Base-by-base conservation (phyloP, 2,329 filamentous ascomycete genomes). In the Orbilia ellipsospora region DNA sequence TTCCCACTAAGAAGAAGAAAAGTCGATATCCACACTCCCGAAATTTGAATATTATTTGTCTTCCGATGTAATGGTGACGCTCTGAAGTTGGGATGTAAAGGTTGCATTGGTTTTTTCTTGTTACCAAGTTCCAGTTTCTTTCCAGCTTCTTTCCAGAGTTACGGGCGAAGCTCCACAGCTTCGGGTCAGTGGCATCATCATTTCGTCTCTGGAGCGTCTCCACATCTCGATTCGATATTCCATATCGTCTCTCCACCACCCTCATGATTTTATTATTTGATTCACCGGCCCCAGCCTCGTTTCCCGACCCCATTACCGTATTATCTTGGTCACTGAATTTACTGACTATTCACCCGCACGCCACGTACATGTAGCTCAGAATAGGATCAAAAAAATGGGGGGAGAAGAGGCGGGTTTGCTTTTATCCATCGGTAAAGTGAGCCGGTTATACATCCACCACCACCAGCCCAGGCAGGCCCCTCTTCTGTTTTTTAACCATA, bases 381-480 rank as follows among this genome's bases (percentile, higher is more conserved):
- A 36, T 36, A 7, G 57, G 42, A 23, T 48, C 57, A 42, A 26
- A 36, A 56, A 13, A n/a, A 56, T 28, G 50, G 48, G 55, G 54
- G 59, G 42, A 57, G 45, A 65, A 40, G 51, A 31, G 55, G 57
- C 59, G 50, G n/a, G 56, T 51, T 60, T 59, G 59, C 57, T 69
- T 73, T 69, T 69, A 75, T 69, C 72, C 72, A 36, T 36, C 63
- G 70, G 63, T 64, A 68, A 68, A 68, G 63, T 64, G 40, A 73
- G 59, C 64, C 72, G 72, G 72, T 54, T 75, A 69, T 75, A 69
- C 51, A 18, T 69, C 64, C 69, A 64, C 72, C 69, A 64, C 72
- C 72, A 36, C 31, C 31, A 36, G 31, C 31, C 10, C 10, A 10
- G 10, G 6, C 31, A 2, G 31, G 10, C 31, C 31, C 6, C 31